These are phyloP conservation scores for Quillaja saponaria DNA, from an alignment of 306 rosid genomes.

Conservation along the genomic window DNA sequence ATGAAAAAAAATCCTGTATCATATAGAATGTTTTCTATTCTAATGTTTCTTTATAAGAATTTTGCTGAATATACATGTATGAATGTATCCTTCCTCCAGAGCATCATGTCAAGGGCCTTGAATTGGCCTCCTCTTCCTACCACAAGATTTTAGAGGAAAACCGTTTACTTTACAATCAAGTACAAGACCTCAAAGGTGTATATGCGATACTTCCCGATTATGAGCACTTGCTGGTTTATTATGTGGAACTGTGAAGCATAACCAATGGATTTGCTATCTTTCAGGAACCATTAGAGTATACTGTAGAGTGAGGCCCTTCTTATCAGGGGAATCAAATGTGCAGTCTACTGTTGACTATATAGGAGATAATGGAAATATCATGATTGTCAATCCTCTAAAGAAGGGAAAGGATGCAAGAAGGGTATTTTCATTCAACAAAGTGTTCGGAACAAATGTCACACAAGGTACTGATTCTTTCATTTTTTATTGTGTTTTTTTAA, in stretches of 20 bases:
- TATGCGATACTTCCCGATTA: constrained; percentile 8
- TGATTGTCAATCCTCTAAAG: constrained; percentile 86
- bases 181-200: constrained; percentile 91
- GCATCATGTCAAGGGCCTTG: constrained; percentile 69
- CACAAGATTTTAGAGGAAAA: constrained; percentile 85
- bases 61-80: too few relatives aligned
- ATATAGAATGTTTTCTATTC: neutral
- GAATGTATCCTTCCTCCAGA: too few relatives aligned
- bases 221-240: constrained; percentile 13
- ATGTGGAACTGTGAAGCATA: too few relatives aligned
- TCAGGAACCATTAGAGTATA: constrained; percentile 91
- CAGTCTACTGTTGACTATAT: constrained; percentile 83
- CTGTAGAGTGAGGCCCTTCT: constrained; percentile 93
- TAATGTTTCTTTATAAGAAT: constrained; percentile 10
- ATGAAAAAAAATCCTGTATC: constrained; percentile 10
- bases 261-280: constrained; percentile 20
- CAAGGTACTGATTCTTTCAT: constrained; percentile 61
- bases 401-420: constrained; percentile 86
- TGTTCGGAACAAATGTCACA: constrained; percentile 76
- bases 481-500: neutral
- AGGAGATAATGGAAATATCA: constrained; percentile 92
- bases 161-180: constrained; percentile 84
- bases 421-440: constrained; percentile 88
- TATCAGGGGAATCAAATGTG: constrained; percentile 63
- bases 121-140: constrained; percentile 78